phyloP scores from a whole-genome alignment of 163 green algal species.

The Coccomyxa subellipsoidea region DNA sequence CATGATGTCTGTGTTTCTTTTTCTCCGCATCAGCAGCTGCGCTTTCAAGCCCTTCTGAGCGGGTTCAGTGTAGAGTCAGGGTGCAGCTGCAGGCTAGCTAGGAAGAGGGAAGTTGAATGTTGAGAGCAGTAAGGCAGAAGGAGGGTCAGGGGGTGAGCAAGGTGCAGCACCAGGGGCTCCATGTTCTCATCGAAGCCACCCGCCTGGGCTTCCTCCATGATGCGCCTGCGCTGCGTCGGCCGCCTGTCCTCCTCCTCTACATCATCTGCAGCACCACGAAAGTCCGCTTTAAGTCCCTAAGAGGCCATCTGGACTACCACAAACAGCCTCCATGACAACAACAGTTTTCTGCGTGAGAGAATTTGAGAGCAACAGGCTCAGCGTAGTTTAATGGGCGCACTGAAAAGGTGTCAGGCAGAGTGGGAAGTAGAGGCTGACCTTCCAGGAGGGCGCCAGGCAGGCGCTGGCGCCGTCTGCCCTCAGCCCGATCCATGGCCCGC shows the following conservation, averaged over 20 bases:
- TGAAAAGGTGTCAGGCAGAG: neutral
- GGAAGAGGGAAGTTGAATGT: neutral
- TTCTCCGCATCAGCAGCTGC: too few species aligned
- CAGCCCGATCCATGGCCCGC: conserved; percentile 60
- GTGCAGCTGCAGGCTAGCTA: neutral
- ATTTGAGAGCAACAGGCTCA: too few species aligned
- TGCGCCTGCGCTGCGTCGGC: conserved; percentile 46
- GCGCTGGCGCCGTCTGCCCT: conserved; percentile 32
- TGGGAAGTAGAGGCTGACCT: conserved; percentile 24
- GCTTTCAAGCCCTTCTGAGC: neutral
- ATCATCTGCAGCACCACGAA: conserved; percentile 22
- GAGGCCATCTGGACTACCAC: too few species aligned
- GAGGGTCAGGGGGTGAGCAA: neutral
- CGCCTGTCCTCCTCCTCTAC: conserved; percentile 43
- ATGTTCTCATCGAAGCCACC: conserved; percentile 12
- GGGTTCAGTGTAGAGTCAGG: neutral
- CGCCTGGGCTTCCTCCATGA: conserved; percentile 48
- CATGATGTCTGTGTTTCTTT: too few species aligned
- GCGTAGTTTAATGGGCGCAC: neutral
- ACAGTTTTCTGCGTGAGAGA: neutral
- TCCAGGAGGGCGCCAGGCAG: conserved; percentile 60
- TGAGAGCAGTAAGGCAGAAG: neutral
- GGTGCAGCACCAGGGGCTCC: neutral
- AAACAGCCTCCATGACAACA: neutral
- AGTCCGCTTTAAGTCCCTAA: too few species aligned